Evolutionary conservation across 2,329 filamentous ascomycete genomes (phyloP), one percentile per base, ranked within the genome.

Genomic region (Trichophyton verrucosum): DNA sequence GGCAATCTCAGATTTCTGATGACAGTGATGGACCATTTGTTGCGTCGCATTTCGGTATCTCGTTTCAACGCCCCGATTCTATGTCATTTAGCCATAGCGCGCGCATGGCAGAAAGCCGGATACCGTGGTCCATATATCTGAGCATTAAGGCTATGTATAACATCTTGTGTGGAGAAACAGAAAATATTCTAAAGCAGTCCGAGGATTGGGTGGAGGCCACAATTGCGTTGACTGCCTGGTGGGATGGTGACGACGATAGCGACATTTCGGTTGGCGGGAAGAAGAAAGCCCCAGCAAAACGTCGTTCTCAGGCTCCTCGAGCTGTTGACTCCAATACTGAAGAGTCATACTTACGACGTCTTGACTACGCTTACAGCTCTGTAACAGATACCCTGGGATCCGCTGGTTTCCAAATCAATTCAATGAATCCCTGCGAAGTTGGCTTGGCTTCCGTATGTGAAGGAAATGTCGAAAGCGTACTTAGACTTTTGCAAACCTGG

Each of bases 191-290:
- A 63, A 82, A 85, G 55, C 83, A 85, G 51, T 84, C 91, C 0
- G 86, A 92, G 68, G 91, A 96, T 73, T 97, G 92, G 92, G 85
- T 92, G 58, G 92, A 97, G 76, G 91, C 90, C 0, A 88, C 86
- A 0, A 76, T 96, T 62, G 88, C 86, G 1, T 77, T 97, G 57
- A 86, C 91, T 36, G 86, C 88, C 4, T 97, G 92, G 92, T 96
- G 91, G 91, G 87, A 95, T 69, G 89, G 94, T 63, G 82, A 83
- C n/a, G 82, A 85, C 62, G 81, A 85, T 8, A 77, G 79, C 13
- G 75, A 77, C 1, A 65, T 74, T 30, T 65, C 72, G 1, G 69
- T 73, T 42, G 61, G 67, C 27, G 62, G 63, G 13, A 53, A 49
- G 13, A 63, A 67, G 22, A 64, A 63, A 36, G 51, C 27, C n/a